Conservation (phyloP, 441 rosid species). For the Erodium moschatum region DNA sequence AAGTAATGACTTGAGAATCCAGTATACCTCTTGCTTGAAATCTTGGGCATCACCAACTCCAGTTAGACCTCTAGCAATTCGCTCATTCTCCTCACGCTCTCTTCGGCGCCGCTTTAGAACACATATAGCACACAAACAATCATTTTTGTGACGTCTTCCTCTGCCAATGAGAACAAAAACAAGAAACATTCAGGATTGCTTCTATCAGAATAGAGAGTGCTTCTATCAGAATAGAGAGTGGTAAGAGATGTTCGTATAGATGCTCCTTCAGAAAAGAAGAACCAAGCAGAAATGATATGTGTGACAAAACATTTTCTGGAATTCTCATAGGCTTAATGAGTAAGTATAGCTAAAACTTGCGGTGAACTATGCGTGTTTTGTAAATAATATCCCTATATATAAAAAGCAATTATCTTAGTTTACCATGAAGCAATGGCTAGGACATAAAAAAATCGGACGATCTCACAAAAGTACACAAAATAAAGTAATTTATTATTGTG, state of each 20-base stretch:
- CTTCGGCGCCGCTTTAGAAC: constrained; percentile 80
- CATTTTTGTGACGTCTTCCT: constrained; percentile 73
- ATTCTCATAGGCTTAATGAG: not conserved
- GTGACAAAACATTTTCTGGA: not conserved
- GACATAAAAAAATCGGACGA: not conserved
- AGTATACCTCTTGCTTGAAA: constrained; percentile 49
- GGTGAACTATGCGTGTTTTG: no score
- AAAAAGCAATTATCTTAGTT: not conserved
- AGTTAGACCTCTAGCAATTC: constrained; percentile 46
- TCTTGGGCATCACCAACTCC: constrained; percentile 39
- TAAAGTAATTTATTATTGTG: no score
- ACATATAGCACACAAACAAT: constrained; percentile 93
- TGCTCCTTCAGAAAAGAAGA: no score
- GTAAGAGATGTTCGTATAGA: no score
- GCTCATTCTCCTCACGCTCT: constrained; percentile 71
- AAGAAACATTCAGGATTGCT: not conserved
- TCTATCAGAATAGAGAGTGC: not conserved
- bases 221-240: no score
- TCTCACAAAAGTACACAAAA: no score
- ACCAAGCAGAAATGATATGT: not conserved
- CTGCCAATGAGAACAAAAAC: constrained; percentile 33
- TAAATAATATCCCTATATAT: no score
- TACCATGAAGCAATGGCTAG: not conserved
- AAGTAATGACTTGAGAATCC: not conserved
- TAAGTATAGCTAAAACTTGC: no score